These are phyloP conservation scores for Persicaria maculosa DNA, from an alignment of 148 eudicot genomes.

Conservation along the genomic window DNA sequence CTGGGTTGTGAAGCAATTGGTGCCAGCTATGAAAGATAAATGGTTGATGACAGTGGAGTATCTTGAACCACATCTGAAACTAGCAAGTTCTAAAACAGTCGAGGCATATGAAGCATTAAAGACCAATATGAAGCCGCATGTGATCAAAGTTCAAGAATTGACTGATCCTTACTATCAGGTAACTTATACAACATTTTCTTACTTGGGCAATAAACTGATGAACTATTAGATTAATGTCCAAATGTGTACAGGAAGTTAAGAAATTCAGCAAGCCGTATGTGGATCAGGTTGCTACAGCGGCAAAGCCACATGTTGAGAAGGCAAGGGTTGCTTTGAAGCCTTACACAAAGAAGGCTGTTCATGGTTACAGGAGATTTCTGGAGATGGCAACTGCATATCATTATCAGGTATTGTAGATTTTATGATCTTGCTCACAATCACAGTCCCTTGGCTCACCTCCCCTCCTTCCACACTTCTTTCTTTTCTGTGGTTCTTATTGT, in stretches of 20 bases:
- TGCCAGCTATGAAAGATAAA: conserved; percentile 67
- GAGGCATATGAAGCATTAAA: conserved; percentile 58
- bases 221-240: neutral
- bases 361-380: conserved; percentile 59
- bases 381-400: conserved; percentile 72
- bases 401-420: conserved; percentile 45
- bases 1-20: conserved; percentile 46
- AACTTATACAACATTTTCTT: conserved; percentile 1
- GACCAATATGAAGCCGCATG: conserved; percentile 55
- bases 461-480: neutral
- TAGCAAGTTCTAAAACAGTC: conserved; percentile 36
- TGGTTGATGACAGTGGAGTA: conserved; percentile 50
- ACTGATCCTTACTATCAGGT: conserved; percentile 80
- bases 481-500: neutral
- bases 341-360: conserved; percentile 55
- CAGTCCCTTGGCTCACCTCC: neutral
- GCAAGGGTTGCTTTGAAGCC: conserved; percentile 51
- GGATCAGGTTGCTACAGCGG: conserved; percentile 66
- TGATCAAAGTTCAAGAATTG: conserved; percentile 50
- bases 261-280: conserved; percentile 70
- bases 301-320: conserved; percentile 87
- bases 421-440: neutral
- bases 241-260: conserved; percentile 51
- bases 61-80: conserved; percentile 60
- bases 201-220: neutral